Evolutionary conservation across 768 basidiomycete species (phyloP).

Genomic region (Amanita thiersii): DNA sequence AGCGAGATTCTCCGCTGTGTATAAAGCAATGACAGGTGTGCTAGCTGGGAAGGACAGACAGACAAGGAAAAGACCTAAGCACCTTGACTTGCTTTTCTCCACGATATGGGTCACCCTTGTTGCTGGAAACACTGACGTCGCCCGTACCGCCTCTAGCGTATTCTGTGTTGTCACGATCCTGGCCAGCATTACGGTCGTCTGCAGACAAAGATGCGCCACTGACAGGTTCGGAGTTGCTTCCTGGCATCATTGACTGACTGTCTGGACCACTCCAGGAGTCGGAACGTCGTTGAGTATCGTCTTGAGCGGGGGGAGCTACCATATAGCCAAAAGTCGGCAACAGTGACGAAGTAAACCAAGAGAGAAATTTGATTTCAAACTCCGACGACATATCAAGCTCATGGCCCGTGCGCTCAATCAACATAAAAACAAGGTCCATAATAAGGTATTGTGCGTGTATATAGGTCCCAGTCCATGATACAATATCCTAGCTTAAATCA

Average conservation of each 20-base stretch:
- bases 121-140: conserved; percentile 30
- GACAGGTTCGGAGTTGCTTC: conserved; percentile 33
- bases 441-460: conserved; percentile 1
- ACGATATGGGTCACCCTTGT: conserved; percentile 35
- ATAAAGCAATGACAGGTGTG: conserved; percentile 8
- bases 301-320: conserved; percentile 19
- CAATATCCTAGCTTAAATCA: conserved; percentile 20
- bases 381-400: conserved; percentile 11
- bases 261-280: conserved; percentile 47
- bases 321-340: conserved; percentile 15
- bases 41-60: conserved; percentile 12
- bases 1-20: conserved; percentile 13
- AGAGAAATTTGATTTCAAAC: conserved; percentile 12
- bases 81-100: conserved; percentile 83
- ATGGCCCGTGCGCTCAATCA: conserved; percentile 8
- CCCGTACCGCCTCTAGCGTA: conserved; percentile 43
- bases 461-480: background rate
- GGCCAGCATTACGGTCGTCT: conserved; percentile 35
- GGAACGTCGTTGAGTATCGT: conserved; percentile 15
- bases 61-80: conserved; percentile 61
- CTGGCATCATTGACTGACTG: conserved; percentile 34
- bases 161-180: conserved; percentile 43
- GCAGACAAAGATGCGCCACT: conserved; percentile 40
- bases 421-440: background rate
- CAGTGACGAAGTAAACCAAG: conserved; percentile 11